phyloP scores from a whole-genome alignment of 805 yeast genomes.

The Saturnispora halmiae region DNA sequence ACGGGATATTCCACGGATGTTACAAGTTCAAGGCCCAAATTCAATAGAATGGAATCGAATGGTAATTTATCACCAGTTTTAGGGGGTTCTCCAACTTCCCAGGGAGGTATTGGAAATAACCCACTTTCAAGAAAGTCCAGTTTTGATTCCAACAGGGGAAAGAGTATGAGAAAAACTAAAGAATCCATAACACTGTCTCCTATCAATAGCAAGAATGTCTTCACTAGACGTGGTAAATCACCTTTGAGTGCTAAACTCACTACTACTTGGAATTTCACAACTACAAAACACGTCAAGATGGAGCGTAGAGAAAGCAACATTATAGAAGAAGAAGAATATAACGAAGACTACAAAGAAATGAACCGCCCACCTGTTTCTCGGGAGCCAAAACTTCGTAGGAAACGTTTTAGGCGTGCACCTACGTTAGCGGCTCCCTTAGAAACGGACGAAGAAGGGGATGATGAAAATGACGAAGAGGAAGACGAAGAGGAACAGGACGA shows the following conservation, averaged over 20 bases:
- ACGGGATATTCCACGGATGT: constrained; percentile 31
- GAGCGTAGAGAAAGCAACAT: constrained; percentile 29
- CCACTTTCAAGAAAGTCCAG: constrained; percentile 1
- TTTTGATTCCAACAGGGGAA: constrained; percentile 25
- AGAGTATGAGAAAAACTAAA: constrained; percentile 18
- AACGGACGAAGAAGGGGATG: constrained; percentile 14
- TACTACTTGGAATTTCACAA: constrained; percentile 28
- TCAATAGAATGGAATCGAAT: not conserved
- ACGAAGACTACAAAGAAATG: not conserved
- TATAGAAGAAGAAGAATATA: constrained; percentile 7
- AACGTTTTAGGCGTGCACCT: constrained; percentile 12
- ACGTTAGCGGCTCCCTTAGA: constrained; percentile 13
- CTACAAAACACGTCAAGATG: constrained; percentile 22
- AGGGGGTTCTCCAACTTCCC: constrained; percentile 28
- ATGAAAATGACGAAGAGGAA: constrained; percentile 28
- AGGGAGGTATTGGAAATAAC: constrained; percentile 20
- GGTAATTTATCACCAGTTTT: constrained; percentile 5
- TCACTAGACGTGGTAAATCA: constrained; percentile 25
- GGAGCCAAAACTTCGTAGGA: constrained; percentile 9
- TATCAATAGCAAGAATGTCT: no score
- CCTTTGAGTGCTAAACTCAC: constrained; percentile 25
- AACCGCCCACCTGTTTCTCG: not conserved
- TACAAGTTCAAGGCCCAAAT: not conserved
- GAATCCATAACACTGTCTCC: no score
- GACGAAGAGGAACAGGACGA: constrained; percentile 6